Evolutionary conservation across 192 early-diverging fungal genomes (phyloP).

Genomic region (Coemansia sp.): DNA sequence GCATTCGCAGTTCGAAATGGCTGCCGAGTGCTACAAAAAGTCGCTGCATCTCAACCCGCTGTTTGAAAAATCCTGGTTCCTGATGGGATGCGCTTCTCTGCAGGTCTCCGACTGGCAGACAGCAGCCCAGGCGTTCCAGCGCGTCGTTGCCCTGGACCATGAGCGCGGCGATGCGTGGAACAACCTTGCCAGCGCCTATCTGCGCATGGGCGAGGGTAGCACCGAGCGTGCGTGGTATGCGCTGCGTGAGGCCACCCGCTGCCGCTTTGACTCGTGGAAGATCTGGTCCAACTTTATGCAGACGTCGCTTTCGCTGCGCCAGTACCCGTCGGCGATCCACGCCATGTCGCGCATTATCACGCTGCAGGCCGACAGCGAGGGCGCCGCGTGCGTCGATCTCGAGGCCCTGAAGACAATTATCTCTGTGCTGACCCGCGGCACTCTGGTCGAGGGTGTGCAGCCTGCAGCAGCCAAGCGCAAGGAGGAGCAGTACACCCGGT

Average conservation of each 20-base stretch:
- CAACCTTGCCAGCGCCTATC: conserved; percentile 85
- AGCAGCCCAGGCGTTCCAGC: conserved; percentile 72
- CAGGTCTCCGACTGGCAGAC: conserved; percentile 71
- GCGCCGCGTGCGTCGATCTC: conserved; percentile 73
- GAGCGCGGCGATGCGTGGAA: conserved; percentile 96
- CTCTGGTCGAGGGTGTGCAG: conserved; percentile 17
- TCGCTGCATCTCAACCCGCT: conserved; percentile 90
- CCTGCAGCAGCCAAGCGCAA: conserved; percentile 53
- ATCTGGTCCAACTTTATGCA: conserved; percentile 95
- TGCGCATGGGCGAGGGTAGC: conserved; percentile 63
- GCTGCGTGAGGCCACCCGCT: conserved; percentile 75
- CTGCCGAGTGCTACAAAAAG: conserved; percentile 73
- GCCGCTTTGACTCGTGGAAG: conserved; percentile 77
- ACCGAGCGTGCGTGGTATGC: conserved; percentile 75
- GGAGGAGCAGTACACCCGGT: conserved; percentile 20
- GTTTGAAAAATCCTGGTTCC: conserved; percentile 95
- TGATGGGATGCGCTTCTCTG: conserved; percentile 93
- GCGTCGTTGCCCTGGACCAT: conserved; percentile 65
- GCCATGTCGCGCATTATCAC: conserved; percentile 81
- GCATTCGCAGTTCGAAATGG: conserved; percentile 57
- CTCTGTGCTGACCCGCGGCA: conserved; percentile 57
- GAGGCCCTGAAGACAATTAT: conserved; percentile 76
- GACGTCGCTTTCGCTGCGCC: conserved; percentile 69
- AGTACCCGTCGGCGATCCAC: conserved; percentile 79
- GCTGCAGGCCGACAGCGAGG: conserved; percentile 65